Conservation (phyloP, 2,329 filamentous ascomycete genomes). For the Grosmannia penicillata region DNA sequence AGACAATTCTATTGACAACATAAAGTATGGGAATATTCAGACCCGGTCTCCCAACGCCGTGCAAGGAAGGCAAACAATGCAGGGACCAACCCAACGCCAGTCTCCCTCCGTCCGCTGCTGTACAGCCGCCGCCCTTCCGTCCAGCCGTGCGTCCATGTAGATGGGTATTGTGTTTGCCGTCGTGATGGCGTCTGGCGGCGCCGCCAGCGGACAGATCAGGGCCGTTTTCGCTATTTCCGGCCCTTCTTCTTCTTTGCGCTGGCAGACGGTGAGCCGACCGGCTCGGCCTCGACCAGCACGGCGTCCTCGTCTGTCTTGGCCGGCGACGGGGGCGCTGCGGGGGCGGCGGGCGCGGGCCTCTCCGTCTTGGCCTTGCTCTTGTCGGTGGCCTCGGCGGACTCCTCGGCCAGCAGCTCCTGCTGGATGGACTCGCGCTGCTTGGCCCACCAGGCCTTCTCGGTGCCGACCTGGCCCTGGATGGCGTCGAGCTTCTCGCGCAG, state of each 20-base stretch:
- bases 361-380: constrained; percentile 15
- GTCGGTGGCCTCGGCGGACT: constrained; percentile 29
- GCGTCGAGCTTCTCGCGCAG: constrained; percentile 63
- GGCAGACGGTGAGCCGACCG: constrained; percentile 4
- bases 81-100: no score
- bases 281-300: constrained; percentile 56
- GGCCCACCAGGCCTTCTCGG: constrained; percentile 88
- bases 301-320: constrained; percentile 48
- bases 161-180: no score
- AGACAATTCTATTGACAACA: no score
- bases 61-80: no score
- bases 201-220: not conserved
- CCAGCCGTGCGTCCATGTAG: no score
- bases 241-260: constrained; percentile 47
- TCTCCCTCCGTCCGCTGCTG: no score
- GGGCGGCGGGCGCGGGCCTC: constrained; percentile 16
- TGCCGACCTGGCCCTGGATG: constrained; percentile 52
- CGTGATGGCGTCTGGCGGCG: no score
- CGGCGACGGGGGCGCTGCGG: constrained; percentile 52
- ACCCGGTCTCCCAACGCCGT: no score
- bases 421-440: constrained; percentile 61
- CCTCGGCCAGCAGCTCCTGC: constrained; percentile 69
- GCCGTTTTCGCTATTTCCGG: constrained; percentile 32
- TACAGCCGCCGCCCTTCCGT: no score
- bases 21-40: no score